A percentile compares a stretch with the other conserved stretches of the same genome.
Conservation (phyloP, 306 rosid species). For the Mucuna pruriens region DNA sequence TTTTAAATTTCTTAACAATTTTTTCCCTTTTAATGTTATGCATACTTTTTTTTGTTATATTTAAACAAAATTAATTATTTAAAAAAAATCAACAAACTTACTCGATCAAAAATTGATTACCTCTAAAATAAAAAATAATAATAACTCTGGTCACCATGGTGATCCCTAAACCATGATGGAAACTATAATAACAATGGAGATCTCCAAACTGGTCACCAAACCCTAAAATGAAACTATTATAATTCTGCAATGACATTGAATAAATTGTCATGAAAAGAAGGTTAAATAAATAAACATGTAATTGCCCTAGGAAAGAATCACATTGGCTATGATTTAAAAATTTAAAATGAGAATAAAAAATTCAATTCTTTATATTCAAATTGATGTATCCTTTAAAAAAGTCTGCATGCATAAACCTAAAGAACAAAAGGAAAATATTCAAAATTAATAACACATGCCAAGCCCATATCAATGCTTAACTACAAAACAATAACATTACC, state of each 20-base stretch:
- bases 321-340: neutral
- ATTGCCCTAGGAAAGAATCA: conserved; percentile 10
- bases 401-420: neutral
- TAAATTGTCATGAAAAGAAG: neutral
- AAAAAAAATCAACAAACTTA: too few species aligned
- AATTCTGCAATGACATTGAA: neutral
- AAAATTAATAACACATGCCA: neutral
- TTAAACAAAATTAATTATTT: too few species aligned
- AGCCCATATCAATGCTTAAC: conserved; percentile 2
- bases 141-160: too few species aligned
- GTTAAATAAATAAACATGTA: neutral
- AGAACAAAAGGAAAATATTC: conserved; percentile 13
- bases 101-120: too few species aligned
- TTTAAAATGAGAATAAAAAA: neutral
- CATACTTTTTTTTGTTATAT: too few species aligned
- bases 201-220: neutral
- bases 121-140: too few species aligned
- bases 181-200: too few species aligned
- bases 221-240: neutral
- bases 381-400: neutral
- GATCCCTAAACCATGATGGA: too few species aligned
- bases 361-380: neutral
- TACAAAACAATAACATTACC: neutral
- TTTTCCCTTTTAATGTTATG: too few species aligned
- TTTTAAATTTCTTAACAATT: too few species aligned